A percentile compares a stretch with the other conserved stretches of the same genome.
phyloP scores from a whole-genome alignment of 2,329 filamentous ascomycete species.

The Sporothrix schenckii region DNA sequence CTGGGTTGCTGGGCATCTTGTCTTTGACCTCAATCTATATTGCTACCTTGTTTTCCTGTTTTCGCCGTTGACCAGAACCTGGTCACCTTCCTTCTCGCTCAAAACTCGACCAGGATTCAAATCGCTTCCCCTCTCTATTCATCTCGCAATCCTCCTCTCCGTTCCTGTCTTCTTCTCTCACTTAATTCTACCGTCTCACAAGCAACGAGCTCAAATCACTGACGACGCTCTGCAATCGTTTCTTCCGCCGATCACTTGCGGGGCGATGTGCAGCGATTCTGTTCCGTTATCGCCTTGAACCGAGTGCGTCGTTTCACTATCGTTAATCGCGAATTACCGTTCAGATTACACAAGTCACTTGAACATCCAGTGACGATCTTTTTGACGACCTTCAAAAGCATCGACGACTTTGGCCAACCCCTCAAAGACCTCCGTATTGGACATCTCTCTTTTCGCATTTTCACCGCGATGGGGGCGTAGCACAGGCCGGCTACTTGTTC shows the following conservation, averaged over 20 bases:
- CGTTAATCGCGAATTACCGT: not conserved
- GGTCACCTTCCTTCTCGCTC: not conserved
- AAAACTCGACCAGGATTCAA: constrained; percentile 1
- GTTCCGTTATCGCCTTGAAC: constrained; percentile 6
- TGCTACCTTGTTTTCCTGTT: constrained; percentile 15
- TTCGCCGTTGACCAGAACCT: not conserved
- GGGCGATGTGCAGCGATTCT: not conserved
- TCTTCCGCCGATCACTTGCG: not conserved
- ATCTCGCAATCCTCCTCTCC: constrained; percentile 14
- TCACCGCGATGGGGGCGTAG: constrained; percentile 26
- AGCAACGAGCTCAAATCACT: not conserved
- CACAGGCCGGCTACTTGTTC: constrained; percentile 19
- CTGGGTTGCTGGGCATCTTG: not conserved
- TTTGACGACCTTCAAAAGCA: not conserved
- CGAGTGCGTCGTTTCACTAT: not conserved
- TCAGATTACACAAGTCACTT: not conserved
- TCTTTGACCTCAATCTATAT: not conserved
- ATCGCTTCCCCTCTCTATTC: not conserved
- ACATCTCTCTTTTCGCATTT: not conserved
- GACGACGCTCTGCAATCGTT: not conserved
- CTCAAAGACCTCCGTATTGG: not conserved
- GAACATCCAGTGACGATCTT: not conserved
- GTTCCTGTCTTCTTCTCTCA: not conserved
- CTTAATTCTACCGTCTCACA: not conserved
- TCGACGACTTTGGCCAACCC: not conserved